A percentile compares a stretch with the other conserved stretches of the same genome.
phyloP scores from a whole-genome alignment of 2,329 filamentous ascomycete species.

The Epichloe sibirici region DNA sequence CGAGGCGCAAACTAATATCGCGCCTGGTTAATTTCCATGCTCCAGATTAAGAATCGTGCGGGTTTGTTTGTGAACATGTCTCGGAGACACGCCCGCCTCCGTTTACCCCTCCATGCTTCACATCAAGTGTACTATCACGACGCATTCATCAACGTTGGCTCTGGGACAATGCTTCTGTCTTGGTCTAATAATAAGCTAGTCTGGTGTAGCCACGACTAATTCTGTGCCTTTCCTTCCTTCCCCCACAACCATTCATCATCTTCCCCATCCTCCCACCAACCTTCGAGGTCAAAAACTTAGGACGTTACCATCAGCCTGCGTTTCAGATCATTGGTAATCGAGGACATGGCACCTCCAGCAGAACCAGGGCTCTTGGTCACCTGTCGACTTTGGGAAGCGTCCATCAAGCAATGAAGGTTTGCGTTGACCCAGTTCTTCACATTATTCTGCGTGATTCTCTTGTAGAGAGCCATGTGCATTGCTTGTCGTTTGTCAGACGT shows the following conservation, averaged over 20 bases:
- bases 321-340: not conserved
- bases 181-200: too few species aligned
- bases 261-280: not conserved
- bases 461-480: conserved; percentile 5
- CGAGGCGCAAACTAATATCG: not conserved
- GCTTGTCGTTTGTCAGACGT: conserved; percentile 41
- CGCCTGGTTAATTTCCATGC: not conserved
- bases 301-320: not conserved
- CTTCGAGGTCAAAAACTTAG: not conserved
- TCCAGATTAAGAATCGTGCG: not conserved
- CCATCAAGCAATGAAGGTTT: conserved; percentile 1
- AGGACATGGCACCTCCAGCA: not conserved
- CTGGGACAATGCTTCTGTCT: too few species aligned
- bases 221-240: not conserved
- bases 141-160: too few species aligned
- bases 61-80: not conserved
- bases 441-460: conserved; percentile 2
- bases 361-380: not conserved
- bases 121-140: too few species aligned
- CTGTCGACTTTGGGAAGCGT: not conserved
- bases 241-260: not conserved
- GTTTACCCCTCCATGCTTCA: too few species aligned
- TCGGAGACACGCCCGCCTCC: too few species aligned
- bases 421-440: conserved; percentile 3
- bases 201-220: too few species aligned